These are phyloP conservation scores for Pseudofabraea citricarpa DNA, from an alignment of 2,329 filamentous ascomycete genomes.

Conservation along the genomic window DNA sequence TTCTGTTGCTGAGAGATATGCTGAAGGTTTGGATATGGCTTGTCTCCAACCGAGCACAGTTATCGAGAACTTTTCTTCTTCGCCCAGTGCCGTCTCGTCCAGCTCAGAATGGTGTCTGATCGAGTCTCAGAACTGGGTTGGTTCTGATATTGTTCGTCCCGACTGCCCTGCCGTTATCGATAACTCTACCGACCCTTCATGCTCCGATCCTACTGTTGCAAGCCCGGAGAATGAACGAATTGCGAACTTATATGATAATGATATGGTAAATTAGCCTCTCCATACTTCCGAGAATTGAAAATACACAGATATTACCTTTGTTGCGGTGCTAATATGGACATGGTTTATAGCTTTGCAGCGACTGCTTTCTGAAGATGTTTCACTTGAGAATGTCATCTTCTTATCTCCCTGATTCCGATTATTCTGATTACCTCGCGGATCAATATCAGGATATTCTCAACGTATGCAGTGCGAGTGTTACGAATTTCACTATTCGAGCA, in stretches of 20 bases:
- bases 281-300: too few relatives aligned
- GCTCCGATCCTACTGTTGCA: neutral
- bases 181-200: conserved; percentile 3
- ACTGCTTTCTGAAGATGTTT: conserved; percentile 19
- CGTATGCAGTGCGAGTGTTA: conserved; percentile 11
- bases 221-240: conserved; percentile 5
- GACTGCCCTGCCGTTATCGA: conserved; percentile 3
- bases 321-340: too few relatives aligned
- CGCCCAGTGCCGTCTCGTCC: neutral
- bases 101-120: conserved; percentile 5
- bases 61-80: neutral
- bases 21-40: conserved; percentile 3
- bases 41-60: conserved; percentile 4
- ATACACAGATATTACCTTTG: too few relatives aligned
- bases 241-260: conserved; percentile 11
- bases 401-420: conserved; percentile 17
- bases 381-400: conserved; percentile 13
- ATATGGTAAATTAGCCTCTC: too few relatives aligned
- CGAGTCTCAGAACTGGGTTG: conserved; percentile 2
- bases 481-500: conserved; percentile 2
- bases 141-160: conserved; percentile 6
- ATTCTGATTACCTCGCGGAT: conserved; percentile 18
- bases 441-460: conserved; percentile 20
- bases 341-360: conserved; percentile 18
- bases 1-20: conserved; percentile 3